Evolutionary conservation across 2,329 filamentous ascomycete genomes (phyloP).

Genomic region (Mycosphaerella sp.): DNA sequence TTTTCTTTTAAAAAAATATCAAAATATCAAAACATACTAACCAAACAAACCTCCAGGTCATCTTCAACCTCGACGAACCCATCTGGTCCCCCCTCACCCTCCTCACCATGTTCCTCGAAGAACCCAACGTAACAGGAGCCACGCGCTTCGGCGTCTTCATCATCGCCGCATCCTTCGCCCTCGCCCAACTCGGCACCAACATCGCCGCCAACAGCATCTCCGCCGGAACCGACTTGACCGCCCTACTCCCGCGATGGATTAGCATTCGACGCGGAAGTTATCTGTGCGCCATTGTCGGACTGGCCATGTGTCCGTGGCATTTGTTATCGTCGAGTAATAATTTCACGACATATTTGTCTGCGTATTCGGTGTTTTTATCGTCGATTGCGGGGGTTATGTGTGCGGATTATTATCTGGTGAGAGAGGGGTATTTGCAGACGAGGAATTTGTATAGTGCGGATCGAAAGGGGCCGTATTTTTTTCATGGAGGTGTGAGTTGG

Average conservation of each 20-base stretch:
- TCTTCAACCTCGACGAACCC: constrained; percentile 34
- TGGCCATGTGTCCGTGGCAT: constrained; percentile 61
- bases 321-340: constrained; percentile 53
- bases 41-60: constrained; percentile 28
- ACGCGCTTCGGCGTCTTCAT: constrained; percentile 39
- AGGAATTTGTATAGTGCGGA: constrained; percentile 42
- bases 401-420: constrained; percentile 54
- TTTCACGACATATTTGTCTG: constrained; percentile 56
- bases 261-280: constrained; percentile 37
- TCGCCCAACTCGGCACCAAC: constrained; percentile 37
- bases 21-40: no score
- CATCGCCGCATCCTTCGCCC: constrained; percentile 33
- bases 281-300: constrained; percentile 35
- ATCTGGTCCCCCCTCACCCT: constrained; percentile 34
- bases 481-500: constrained; percentile 51
- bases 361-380: constrained; percentile 55
- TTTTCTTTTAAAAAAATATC: no score
- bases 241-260: constrained; percentile 46
- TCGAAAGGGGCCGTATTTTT: constrained; percentile 46
- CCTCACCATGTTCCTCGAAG: constrained; percentile 31
- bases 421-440: constrained; percentile 32
- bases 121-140: constrained; percentile 28
- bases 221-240: constrained; percentile 32
- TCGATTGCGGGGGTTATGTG: constrained; percentile 57
- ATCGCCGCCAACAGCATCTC: constrained; percentile 35